These are phyloP conservation scores for Podaxis sp. DNA, from an alignment of 768 basidiomycete species.

Conservation along the genomic window DNA sequence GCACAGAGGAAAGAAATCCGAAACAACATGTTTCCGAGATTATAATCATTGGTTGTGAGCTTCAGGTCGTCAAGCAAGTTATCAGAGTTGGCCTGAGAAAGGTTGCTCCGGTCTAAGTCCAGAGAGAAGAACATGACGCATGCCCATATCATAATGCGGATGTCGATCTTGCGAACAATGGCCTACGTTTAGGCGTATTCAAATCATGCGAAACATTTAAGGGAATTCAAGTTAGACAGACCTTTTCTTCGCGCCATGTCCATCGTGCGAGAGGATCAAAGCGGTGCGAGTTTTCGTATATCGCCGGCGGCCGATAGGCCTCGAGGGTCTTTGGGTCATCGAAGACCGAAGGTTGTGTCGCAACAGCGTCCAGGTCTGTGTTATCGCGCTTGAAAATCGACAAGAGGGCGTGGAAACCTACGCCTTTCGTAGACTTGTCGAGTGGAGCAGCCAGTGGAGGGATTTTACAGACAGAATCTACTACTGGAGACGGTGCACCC, in stretches of 20 bases:
- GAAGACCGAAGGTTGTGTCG: constrained; percentile 60
- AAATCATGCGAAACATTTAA: not conserved
- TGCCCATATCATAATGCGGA: constrained; percentile 52
- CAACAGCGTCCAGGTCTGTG: constrained; percentile 45
- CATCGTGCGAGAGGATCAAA: constrained; percentile 65
- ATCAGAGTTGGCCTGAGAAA: constrained; percentile 51
- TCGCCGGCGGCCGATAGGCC: constrained; percentile 45
- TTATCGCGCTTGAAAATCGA: constrained; percentile 22
- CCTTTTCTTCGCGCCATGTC: constrained; percentile 68
- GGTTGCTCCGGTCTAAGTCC: not conserved
- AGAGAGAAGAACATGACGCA: constrained; percentile 55
- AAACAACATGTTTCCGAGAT: not conserved
- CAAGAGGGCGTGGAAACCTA: constrained; percentile 25
- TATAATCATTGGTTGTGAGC: constrained; percentile 46
- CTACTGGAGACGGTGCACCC: not conserved
- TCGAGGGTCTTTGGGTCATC: constrained; percentile 50
- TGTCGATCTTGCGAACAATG: constrained; percentile 57
- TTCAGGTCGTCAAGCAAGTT: constrained; percentile 58
- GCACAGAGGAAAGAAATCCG: constrained; percentile 36
- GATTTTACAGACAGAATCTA: constrained; percentile 7
- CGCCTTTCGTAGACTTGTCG: constrained; percentile 17
- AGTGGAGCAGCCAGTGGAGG: constrained; percentile 29
- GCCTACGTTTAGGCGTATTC: constrained; percentile 24
- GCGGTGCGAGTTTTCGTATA: constrained; percentile 57
- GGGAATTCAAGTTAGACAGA: constrained; percentile 18